Evolutionary conservation across 331 rosid genomes (phyloP), one percentile per base, ranked within the genome.

Genomic region (Dryas integrifolia): DNA sequence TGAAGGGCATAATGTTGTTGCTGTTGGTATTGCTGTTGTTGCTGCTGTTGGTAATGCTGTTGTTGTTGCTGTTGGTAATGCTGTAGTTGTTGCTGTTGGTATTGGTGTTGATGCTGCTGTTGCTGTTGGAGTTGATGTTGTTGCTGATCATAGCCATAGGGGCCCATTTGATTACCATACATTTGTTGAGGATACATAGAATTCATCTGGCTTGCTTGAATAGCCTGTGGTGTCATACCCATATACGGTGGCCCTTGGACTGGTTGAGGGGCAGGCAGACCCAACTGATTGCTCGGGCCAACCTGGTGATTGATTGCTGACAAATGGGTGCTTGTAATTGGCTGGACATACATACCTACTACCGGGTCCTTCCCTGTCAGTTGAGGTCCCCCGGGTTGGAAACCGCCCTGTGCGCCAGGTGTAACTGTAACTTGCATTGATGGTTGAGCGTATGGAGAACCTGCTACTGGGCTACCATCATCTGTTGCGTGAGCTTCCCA

Each of bases 401-500:
- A 72, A 64, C 82, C 72, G 53, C 68, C 70, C 35, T 81, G 92
- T 46, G 35, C 3, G 35, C 35, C 35, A 30, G 35, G 35, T 30
- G 35, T 30, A 30, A 30, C 35, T 2, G 87, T 58, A 62, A 83
- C 80, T 81, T 89, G 98, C 88, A 82, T 5, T 3, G 76, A 10
- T 16, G 88, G 85, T 46, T 84, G 98, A 52, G 94, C 88, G 84
- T 84, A 95, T 73, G 82, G 98, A 76, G 88, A 75, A 56, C 87
- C 85, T 35, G 85, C 76, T 4, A 80, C 88, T 21, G 84, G 81
- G 76, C 78, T 82, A 64, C 90, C 83, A 51, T 72, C 88, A 35
- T 87, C 89, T 11, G 79, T 40, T 26, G 92, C 52, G 83, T 86
- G 96, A 83, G 88, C 89, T 85, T 95, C 99, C 99, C 99, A 95